Evolutionary conservation across 2,329 filamentous ascomycete species (phyloP).

Genomic region (Macroventuria anomochaeta): DNA sequence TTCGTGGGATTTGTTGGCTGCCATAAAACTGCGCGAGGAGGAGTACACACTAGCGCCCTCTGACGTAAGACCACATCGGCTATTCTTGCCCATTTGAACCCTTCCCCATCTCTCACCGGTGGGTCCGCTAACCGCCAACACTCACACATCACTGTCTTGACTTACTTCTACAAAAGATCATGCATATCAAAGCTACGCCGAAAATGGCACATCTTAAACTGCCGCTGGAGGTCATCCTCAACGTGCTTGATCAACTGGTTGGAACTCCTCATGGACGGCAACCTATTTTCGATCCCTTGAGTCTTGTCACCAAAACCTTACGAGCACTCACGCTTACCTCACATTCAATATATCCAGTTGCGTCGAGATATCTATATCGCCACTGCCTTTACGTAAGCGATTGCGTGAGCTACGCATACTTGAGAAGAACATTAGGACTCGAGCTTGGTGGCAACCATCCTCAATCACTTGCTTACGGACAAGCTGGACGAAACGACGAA

Average conservation of each 20-base stretch:
- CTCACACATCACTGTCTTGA: background rate
- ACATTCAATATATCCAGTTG: slow-evolving; percentile 24
- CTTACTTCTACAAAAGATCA: background rate
- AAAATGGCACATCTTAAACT: slow-evolving; percentile 6
- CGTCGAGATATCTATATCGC: slow-evolving; percentile 36
- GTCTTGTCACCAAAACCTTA: slow-evolving; percentile 31
- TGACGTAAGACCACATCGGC: background rate
- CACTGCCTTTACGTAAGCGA: slow-evolving; percentile 35
- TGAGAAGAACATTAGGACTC: slow-evolving; percentile 36
- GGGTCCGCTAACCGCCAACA: background rate
- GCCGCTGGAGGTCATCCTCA: slow-evolving; percentile 36
- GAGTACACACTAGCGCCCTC: background rate
- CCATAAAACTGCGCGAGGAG: too few relatives aligned
- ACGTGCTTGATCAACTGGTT: slow-evolving; percentile 39
- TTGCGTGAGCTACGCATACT: slow-evolving; percentile 24
- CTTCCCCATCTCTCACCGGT: background rate
- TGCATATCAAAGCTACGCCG: background rate
- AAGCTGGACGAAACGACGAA: slow-evolving; percentile 26
- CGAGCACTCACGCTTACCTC: slow-evolving; percentile 36
- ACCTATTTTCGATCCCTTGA: slow-evolving; percentile 30
- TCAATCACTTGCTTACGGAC: slow-evolving; percentile 27
- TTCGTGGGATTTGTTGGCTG: too few relatives aligned
- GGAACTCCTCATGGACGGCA: slow-evolving; percentile 19
- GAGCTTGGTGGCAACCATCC: slow-evolving; percentile 28
- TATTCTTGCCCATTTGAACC: background rate